Evolutionary conservation across 352 stramenopile genomes (phyloP), one percentile per base, ranked within the genome.

Genomic region (Globisporangium splendens): DNA sequence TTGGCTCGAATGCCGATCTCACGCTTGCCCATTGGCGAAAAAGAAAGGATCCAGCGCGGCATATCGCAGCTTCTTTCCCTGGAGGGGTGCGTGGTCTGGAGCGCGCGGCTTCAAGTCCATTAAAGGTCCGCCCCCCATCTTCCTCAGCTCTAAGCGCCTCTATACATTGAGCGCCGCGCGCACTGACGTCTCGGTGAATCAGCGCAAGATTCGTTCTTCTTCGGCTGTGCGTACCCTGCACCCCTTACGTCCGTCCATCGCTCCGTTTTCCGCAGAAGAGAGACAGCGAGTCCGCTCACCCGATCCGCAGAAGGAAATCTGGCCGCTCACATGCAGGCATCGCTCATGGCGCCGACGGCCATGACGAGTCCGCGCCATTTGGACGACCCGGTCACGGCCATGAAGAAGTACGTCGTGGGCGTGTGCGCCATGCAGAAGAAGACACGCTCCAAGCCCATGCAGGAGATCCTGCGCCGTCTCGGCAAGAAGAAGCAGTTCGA

Each of bases 351-450:
- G 41, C 38, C 28, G 31, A 46, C 33, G 8, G n/a, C 28, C 28
- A 49, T 33, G 18, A 53, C 31, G 15, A 52, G 44, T 21, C 54
- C 54, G 44, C 46, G 5, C 38, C 31, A 41, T 55, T 4, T 24
- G 28, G 38, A 63, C 35, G 61, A 63, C 33, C 21, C 44, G n/a
- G 1, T 52, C 14, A 18, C 22, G 11, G 39, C 35, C 38, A 49
- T 83, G 44, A 69, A 68, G 38, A 89, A 87, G 62, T 93, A 93
- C 60, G 82, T 93, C 14, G 82, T 99, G 7, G 97, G 96, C 33
- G 96, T 99, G 44, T 99, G 97, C 66, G 97, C 97, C 46, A 99
- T 99, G 97, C 95, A 98, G 73, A 99, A 99, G 75, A 99, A 99
- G 79, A 97, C 96, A 50, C 69, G 81, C 18, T 98, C 87, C 41